These are phyloP conservation scores for Puccinia horiana DNA, from an alignment of 1,284 basidiomycete species.

Conservation along the genomic window DNA sequence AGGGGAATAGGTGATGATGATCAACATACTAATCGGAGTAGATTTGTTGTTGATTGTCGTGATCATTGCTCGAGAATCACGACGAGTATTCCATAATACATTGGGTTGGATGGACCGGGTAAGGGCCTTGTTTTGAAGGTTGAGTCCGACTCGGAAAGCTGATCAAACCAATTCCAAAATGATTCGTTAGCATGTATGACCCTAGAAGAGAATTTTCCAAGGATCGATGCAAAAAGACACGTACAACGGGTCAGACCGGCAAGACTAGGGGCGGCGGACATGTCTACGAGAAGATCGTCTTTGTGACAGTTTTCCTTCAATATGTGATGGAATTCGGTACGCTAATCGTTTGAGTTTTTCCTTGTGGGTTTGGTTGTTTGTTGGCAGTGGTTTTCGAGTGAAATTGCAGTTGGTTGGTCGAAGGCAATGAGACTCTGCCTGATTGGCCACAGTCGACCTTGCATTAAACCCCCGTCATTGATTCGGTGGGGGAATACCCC, in stretches of 20 bases:
- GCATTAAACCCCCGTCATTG: too few relatives aligned
- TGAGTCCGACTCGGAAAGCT: neutral
- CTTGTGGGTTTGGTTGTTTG: neutral
- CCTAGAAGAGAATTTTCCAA: neutral
- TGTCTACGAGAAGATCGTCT: neutral
- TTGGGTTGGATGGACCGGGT: neutral
- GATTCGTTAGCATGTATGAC: neutral
- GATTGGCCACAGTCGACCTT: neutral
- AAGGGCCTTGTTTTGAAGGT: neutral
- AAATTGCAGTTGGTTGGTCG: neutral
- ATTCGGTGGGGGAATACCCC: too few relatives aligned
- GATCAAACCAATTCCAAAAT: neutral
- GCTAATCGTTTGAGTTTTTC: neutral
- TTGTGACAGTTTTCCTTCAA: too few relatives aligned
- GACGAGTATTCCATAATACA: neutral
- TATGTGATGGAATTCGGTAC: neutral
- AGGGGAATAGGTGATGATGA: neutral
- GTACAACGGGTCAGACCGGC: conserved; percentile 18
- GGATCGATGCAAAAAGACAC: neutral
- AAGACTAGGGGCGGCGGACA: conserved; percentile 8
- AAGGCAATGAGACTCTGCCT: neutral
- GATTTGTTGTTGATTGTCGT: conserved; percentile 6
- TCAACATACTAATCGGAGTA: neutral
- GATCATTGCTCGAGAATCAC: conserved; percentile 1
- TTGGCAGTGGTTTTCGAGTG: neutral